These are phyloP conservation scores for Clathrus columnatus DNA, from an alignment of 768 basidiomycete genomes.

Conservation along the genomic window DNA sequence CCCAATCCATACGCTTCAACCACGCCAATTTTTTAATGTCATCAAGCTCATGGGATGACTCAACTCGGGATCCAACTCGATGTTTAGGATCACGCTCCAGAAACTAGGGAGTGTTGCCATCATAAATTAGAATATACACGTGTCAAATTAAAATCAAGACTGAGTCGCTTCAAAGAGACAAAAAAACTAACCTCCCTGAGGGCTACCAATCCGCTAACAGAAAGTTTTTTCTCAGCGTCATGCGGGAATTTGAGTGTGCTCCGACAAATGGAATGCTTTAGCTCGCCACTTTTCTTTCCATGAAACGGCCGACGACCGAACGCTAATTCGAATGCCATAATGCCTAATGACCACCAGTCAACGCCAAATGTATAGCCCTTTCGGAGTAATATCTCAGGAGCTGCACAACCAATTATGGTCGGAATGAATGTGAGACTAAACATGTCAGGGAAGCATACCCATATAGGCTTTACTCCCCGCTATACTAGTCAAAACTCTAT, in stretches of 20 bases:
- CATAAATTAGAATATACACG: neutral
- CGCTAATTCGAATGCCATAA: conserved; percentile 88
- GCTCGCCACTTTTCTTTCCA: conserved; percentile 79
- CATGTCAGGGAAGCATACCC: conserved; percentile 23
- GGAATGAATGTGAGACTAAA: neutral
- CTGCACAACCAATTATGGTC: neutral
- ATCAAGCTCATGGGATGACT: conserved; percentile 48
- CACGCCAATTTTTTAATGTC: conserved; percentile 80
- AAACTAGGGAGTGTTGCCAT: conserved; percentile 41
- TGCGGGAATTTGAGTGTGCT: conserved; percentile 42
- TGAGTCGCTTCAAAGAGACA: neutral
- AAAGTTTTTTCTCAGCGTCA: conserved; percentile 64
- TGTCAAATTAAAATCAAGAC: too few species aligned
- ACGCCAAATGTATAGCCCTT: conserved; percentile 89
- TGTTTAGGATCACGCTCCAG: conserved; percentile 77
- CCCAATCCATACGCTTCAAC: conserved; percentile 81
- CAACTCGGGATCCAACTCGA: conserved; percentile 71
- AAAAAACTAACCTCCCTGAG: neutral
- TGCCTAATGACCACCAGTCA: conserved; percentile 95
- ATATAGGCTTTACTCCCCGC: conserved; percentile 47
- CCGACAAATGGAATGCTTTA: conserved; percentile 79
- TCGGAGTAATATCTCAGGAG: conserved; percentile 60
- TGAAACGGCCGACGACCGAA: conserved; percentile 68
- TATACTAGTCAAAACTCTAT: conserved; percentile 36
- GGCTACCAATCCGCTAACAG: conserved; percentile 45